Evolutionary conservation across 2,329 filamentous ascomycete genomes (phyloP).

Genomic region (Madurella fahalii): DNA sequence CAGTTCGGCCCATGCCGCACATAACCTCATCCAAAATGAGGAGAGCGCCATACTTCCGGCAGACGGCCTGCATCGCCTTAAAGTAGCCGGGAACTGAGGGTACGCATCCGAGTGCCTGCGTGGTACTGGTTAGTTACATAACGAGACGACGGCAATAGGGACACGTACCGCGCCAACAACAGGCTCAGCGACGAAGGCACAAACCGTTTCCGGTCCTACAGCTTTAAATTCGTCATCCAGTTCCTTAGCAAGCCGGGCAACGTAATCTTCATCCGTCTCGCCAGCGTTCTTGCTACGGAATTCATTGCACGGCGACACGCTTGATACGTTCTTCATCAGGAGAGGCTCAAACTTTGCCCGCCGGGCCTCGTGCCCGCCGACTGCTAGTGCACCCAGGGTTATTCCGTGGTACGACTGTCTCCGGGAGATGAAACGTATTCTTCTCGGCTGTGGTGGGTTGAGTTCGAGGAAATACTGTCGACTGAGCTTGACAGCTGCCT

Average conservation of each 20-base stretch:
- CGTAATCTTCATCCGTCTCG: slow-evolving; percentile 58
- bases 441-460: slow-evolving; percentile 47
- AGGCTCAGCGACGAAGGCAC: slow-evolving; percentile 69
- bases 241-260: slow-evolving; percentile 57
- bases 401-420: slow-evolving; percentile 68
- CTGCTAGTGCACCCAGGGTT: slow-evolving; percentile 62
- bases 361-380: slow-evolving; percentile 59
- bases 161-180: slow-evolving; percentile 63
- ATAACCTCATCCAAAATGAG: slow-evolving; percentile 62
- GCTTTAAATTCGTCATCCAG: slow-evolving; percentile 63
- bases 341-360: slow-evolving; percentile 60
- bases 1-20: slow-evolving; percentile 62
- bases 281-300: slow-evolving; percentile 52
- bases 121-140: background rate
- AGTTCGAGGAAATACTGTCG: slow-evolving; percentile 62
- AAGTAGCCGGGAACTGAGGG: slow-evolving; percentile 51
- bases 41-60: slow-evolving; percentile 51
- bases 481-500: slow-evolving; percentile 61
- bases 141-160: background rate
- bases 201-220: slow-evolving; percentile 62
- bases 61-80: slow-evolving; percentile 48
- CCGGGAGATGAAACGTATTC: slow-evolving; percentile 64
- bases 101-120: slow-evolving; percentile 49
- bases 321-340: slow-evolving; percentile 52
- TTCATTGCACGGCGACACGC: slow-evolving; percentile 62